A percentile compares a stretch with the other conserved stretches of the same genome.
phyloP scores from a whole-genome alignment of 2,329 filamentous ascomycete genomes.

The Aspergillus phoenicis region DNA sequence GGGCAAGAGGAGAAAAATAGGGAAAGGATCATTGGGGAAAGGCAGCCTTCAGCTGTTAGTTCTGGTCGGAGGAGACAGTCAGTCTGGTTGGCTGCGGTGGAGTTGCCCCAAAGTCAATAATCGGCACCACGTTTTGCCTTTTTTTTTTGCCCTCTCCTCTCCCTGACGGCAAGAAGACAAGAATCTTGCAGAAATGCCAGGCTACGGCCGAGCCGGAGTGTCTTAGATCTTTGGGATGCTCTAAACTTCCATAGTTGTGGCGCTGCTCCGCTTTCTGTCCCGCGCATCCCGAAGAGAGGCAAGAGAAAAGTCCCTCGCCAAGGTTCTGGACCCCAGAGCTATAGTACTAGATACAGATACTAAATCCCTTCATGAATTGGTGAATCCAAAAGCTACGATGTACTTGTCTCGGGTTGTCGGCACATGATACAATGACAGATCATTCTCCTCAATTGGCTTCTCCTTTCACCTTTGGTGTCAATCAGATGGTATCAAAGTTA shows the following conservation, averaged over 20 bases:
- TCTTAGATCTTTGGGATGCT: neutral
- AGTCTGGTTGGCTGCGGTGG: slow-evolving; percentile 10
- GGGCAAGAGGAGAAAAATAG: neutral
- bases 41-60: neutral
- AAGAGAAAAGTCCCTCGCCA: neutral
- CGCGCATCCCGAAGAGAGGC: neutral
- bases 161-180: neutral
- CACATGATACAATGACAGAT: neutral
- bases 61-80: neutral
- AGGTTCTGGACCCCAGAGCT: neutral
- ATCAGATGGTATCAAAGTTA: neutral
- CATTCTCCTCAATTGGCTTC: neutral
- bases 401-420: neutral
- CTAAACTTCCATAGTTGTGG: neutral
- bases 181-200: neutral
- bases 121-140: slow-evolving; percentile 9
- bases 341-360: no score
- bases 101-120: slow-evolving; percentile 9
- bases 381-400: no score
- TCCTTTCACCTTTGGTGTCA: neutral
- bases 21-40: neutral
- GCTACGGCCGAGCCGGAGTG: neutral
- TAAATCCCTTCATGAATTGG: neutral
- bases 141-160: neutral
- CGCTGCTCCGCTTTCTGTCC: neutral